phyloP scores from a whole-genome alignment of 208 protist species.

The Vickermania spadyakhi region DNA sequence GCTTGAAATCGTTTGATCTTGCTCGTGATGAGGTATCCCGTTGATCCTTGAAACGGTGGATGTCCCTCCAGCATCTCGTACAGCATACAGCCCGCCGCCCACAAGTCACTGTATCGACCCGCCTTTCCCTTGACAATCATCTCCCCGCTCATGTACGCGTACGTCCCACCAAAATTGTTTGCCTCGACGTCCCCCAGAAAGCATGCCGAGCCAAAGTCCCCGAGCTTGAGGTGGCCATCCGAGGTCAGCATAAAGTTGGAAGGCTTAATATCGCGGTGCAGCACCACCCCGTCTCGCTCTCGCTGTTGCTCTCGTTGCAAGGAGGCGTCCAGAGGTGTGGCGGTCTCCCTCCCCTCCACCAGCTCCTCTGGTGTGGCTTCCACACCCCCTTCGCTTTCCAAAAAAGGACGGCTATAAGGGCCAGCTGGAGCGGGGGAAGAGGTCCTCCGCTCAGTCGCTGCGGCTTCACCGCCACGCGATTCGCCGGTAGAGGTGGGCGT shows the following conservation, averaged over 20 bases:
- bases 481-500: too few relatives aligned
- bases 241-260: conserved; percentile 78
- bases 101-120: conserved; percentile 93
- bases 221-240: conserved; percentile 50
- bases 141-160: conserved; percentile 70
- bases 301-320: background rate
- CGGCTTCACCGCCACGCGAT: too few relatives aligned
- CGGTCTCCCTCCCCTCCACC: conserved; percentile 4
- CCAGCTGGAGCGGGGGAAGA: background rate
- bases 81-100: conserved; percentile 98
- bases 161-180: conserved; percentile 61
- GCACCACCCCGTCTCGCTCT: conserved; percentile 27
- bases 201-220: conserved; percentile 68
- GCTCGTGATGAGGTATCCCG: conserved; percentile 48
- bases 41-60: conserved; percentile 43
- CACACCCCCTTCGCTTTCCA: background rate
- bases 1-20: conserved; percentile 30
- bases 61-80: conserved; percentile 55
- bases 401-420: background rate
- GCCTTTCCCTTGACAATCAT: conserved; percentile 81
- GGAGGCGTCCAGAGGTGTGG: conserved; percentile 17
- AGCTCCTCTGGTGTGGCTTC: background rate
- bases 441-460: too few relatives aligned
- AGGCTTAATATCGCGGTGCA: conserved; percentile 82
- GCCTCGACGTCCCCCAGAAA: conserved; percentile 54